Conservation (phyloP, 2,329 filamentous ascomycete species). For the Nannizzia gypsea region DNA sequence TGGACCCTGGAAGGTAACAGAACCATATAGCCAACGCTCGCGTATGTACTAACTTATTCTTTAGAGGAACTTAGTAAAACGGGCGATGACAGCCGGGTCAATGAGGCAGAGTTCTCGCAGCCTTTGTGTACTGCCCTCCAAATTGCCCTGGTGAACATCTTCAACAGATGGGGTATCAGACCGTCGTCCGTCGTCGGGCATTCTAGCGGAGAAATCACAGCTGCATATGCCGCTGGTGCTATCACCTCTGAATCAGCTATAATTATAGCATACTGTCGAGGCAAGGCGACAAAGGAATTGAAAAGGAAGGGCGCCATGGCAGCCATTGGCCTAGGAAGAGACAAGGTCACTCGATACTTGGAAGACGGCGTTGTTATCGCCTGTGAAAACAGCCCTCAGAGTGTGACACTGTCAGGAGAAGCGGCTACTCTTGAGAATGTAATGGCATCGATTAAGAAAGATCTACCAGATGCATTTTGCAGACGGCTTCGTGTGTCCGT, state of each 20-base stretch:
- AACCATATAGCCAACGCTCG: background rate
- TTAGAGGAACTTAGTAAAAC: background rate
- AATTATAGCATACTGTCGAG: slow-evolving; percentile 17
- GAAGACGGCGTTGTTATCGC: background rate
- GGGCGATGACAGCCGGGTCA: background rate
- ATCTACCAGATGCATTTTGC: slow-evolving; percentile 13
- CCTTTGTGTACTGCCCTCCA: slow-evolving; percentile 19
- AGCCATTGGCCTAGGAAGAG: background rate
- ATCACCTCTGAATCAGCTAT: slow-evolving; percentile 15
- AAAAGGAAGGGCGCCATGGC: background rate
- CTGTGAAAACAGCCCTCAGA: background rate
- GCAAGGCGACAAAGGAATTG: slow-evolving; percentile 7
- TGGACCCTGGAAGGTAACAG: background rate
- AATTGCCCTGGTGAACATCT: slow-evolving; percentile 17
- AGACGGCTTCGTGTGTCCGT: slow-evolving; percentile 15
- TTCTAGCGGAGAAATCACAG: slow-evolving; percentile 21
- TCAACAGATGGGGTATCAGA: slow-evolving; percentile 12
- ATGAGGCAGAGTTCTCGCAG: slow-evolving; percentile 11
- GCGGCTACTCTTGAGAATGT: slow-evolving; percentile 24
- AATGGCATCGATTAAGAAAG: slow-evolving; percentile 18
- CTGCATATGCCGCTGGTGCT: slow-evolving; percentile 17
- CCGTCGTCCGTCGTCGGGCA: slow-evolving; percentile 18
- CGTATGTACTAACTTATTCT: slow-evolving; percentile 4
- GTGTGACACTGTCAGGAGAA: slow-evolving; percentile 22
- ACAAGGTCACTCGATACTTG: background rate